Evolutionary conservation across 2,329 filamentous ascomycete genomes (phyloP).

Genomic region (Leptographium galeiforme): DNA sequence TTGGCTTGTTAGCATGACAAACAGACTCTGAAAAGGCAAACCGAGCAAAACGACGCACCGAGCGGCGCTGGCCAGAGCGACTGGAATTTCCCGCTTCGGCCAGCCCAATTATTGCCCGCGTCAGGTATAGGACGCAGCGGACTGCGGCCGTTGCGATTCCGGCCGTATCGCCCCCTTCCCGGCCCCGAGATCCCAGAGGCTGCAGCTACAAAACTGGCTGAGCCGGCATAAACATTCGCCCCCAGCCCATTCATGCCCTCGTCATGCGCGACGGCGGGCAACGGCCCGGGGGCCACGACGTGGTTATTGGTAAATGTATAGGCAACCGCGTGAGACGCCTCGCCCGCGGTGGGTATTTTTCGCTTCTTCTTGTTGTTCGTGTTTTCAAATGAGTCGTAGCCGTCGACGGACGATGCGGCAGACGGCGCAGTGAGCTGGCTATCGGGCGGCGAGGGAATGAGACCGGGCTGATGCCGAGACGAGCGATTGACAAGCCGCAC

Average conservation of each 20-base stretch:
- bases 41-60: slow-evolving; percentile 3
- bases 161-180: slow-evolving; percentile 72
- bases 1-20: background rate
- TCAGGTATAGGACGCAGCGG: slow-evolving; percentile 48
- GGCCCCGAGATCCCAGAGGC: slow-evolving; percentile 69
- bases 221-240: slow-evolving; percentile 21
- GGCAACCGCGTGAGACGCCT: slow-evolving; percentile 36
- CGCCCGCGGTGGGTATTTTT: slow-evolving; percentile 85
- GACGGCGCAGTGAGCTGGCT: slow-evolving; percentile 43
- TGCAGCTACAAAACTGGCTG: slow-evolving; percentile 39
- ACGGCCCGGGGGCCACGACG: slow-evolving; percentile 17
- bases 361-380: slow-evolving; percentile 99
- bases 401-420: slow-evolving; percentile 60
- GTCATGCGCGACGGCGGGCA: slow-evolving; percentile 3
- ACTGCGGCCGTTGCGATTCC: slow-evolving; percentile 46
- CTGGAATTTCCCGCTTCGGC: slow-evolving; percentile 31
- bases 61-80: slow-evolving; percentile 17
- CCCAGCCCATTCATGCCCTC: background rate
- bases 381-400: slow-evolving; percentile 95
- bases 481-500: slow-evolving; percentile 6
- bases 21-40: background rate
- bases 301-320: slow-evolving; percentile 24
- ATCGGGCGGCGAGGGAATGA: slow-evolving; percentile 1
- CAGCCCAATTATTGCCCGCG: slow-evolving; percentile 41
- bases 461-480: background rate